These are phyloP conservation scores for Fusarium acutatum DNA, from an alignment of 2,329 filamentous ascomycete species.

Conservation along the genomic window DNA sequence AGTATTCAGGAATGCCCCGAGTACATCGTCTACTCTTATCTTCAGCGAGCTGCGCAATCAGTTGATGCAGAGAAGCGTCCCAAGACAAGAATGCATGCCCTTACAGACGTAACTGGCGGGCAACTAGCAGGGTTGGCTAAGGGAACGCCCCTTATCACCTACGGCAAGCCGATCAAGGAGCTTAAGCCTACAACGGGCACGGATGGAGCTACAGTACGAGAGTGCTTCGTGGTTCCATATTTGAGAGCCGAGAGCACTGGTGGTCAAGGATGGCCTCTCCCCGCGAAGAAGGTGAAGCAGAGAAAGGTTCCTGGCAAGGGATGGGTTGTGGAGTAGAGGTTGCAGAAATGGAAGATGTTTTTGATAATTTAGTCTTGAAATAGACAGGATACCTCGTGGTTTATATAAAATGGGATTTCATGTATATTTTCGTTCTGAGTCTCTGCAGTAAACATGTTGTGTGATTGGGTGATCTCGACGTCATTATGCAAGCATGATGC, in stretches of 20 bases:
- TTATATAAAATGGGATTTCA: slow-evolving; percentile 1
- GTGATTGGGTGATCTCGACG: slow-evolving; percentile 5
- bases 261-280: slow-evolving; percentile 82
- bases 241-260: slow-evolving; percentile 73
- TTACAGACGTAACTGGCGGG: slow-evolving; percentile 79
- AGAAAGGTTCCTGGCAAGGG: slow-evolving; percentile 75
- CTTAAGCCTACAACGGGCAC: slow-evolving; percentile 57
- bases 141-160: slow-evolving; percentile 83
- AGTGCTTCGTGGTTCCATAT: slow-evolving; percentile 85
- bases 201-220: slow-evolving; percentile 59
- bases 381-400: slow-evolving; percentile 37
- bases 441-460: neutral
- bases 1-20: slow-evolving; percentile 79
- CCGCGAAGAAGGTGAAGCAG: slow-evolving; percentile 85
- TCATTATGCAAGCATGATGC: slow-evolving; percentile 16
- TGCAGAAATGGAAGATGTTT: neutral
- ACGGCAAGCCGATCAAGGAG: slow-evolving; percentile 93
- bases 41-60: slow-evolving; percentile 72
- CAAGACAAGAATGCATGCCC: slow-evolving; percentile 86
- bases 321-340: slow-evolving; percentile 72
- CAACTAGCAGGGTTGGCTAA: slow-evolving; percentile 83
- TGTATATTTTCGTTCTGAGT: neutral
- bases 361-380: slow-evolving; percentile 10
- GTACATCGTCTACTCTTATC: slow-evolving; percentile 86
- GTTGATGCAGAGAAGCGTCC: slow-evolving; percentile 63